Percentiles rank a stretch among this genome's conserved stretches.
phyloP scores from a whole-genome alignment of 169 alveolate species.

The Eimeria sp. region DNA sequence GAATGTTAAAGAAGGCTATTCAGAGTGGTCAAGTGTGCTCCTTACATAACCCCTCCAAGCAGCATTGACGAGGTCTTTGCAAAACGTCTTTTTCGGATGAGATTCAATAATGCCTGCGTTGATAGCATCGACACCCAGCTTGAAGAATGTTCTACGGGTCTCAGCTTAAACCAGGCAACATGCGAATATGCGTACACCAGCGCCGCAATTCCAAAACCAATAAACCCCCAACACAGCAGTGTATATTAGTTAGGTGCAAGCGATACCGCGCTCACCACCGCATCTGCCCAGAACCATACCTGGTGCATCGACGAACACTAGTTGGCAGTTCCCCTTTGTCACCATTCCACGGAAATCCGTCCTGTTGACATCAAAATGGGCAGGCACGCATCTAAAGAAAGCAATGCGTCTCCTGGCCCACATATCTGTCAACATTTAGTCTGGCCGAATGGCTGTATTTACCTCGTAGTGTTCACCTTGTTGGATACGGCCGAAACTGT shows the following conservation, averaged over 20 bases:
- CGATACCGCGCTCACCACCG: neutral
- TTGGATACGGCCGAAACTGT: slow-evolving; percentile 93
- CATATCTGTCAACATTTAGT: neutral
- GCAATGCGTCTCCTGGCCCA: neutral
- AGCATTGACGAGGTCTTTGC: slow-evolving; percentile 89
- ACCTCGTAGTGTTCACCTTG: slow-evolving; percentile 93
- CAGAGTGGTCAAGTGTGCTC: neutral
- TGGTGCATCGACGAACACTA: slow-evolving; percentile 92
- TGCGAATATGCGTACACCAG: neutral
- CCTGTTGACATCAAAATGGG: slow-evolving; percentile 19
- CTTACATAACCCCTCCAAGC: slow-evolving; percentile 93
- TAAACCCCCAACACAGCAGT: neutral
- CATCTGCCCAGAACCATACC: slow-evolving; percentile 82
- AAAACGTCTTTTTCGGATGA: slow-evolving; percentile 88
- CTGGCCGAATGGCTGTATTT: neutral
- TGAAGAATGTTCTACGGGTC: neutral
- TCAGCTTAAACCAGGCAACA: neutral
- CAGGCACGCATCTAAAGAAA: neutral
- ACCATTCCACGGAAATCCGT: slow-evolving; percentile 85
- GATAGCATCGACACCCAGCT: neutral
- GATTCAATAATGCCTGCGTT: slow-evolving; percentile 89
- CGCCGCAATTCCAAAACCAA: neutral
- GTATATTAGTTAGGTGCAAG: neutral
- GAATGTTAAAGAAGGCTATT: neutral
- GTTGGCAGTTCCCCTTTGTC: slow-evolving; percentile 87